A percentile compares a stretch with the other conserved stretches of the same genome.
These are phyloP conservation scores for Ophiostoma sp. DNA, from an alignment of 2,329 filamentous ascomycete genomes.

Conservation along the genomic window DNA sequence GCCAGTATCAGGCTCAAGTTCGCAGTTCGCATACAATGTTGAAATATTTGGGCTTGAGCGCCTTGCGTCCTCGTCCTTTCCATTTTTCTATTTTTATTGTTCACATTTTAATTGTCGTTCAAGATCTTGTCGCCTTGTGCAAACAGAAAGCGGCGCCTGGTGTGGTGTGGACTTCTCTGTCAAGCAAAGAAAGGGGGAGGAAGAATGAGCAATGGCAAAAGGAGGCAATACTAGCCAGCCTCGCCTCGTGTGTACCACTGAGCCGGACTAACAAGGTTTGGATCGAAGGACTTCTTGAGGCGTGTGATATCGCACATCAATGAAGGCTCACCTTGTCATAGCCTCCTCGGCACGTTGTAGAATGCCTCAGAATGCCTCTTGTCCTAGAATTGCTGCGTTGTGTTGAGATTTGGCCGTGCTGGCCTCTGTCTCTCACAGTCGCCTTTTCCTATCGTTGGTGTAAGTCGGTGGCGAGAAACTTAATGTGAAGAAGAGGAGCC, in stretches of 20 bases:
- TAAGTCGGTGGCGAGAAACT: neutral
- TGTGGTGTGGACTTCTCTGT: neutral
- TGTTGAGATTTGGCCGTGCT: neutral
- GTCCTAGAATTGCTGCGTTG: neutral
- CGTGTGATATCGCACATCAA: neutral
- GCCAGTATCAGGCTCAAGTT: neutral
- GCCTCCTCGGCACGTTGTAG: neutral
- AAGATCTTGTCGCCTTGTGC: neutral
- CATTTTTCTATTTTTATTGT: neutral
- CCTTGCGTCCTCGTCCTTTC: neutral
- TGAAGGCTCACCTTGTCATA: conserved; percentile 9
- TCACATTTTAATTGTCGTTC: neutral
- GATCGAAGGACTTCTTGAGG: neutral
- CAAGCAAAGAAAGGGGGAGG: neutral
- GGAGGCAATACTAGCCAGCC: neutral
- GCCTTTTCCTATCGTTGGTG: neutral
- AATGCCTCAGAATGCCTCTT: neutral
- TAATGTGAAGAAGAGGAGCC: neutral
- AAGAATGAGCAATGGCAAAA: neutral
- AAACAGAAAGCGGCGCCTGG: neutral
- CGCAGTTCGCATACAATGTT: neutral
- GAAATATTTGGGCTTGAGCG: neutral
- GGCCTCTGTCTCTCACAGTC: neutral
- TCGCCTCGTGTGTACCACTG: neutral
- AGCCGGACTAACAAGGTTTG: neutral